Evolutionary conservation across 257 asterid species (phyloP).

Genomic region (Dorcoceras hygrometricum): DNA sequence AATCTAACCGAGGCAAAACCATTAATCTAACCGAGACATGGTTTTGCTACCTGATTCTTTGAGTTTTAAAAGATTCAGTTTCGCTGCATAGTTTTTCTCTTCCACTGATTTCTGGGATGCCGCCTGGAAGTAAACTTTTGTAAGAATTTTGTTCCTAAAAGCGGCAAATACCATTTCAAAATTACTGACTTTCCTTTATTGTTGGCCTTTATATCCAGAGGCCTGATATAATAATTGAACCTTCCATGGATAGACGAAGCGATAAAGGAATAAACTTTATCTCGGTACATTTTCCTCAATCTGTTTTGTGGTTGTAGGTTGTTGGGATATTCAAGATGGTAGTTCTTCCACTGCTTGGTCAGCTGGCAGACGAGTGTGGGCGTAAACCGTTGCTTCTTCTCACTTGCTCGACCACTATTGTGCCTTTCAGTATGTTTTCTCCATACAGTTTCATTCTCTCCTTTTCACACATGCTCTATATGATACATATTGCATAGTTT

Average conservation of each 20-base stretch:
- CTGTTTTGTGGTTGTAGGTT: conserved; percentile 45
- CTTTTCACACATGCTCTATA: not conserved
- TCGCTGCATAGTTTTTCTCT: too few relatives aligned
- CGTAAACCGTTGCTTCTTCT: conserved; percentile 86
- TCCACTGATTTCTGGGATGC: not conserved
- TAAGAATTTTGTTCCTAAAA: not conserved
- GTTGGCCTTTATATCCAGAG: not conserved
- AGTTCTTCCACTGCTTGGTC: conserved; percentile 82
- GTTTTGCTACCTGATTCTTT: too few relatives aligned
- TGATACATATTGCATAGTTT: not conserved
- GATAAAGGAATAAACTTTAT: not conserved
- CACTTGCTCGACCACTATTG: conserved; percentile 69
- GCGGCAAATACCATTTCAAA: not conserved
- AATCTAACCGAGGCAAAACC: too few relatives aligned
- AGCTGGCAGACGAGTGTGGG: conserved; percentile 89
- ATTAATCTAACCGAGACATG: too few relatives aligned
- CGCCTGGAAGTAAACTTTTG: not conserved
- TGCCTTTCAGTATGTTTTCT: conserved; percentile 69
- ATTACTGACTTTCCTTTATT: not conserved
- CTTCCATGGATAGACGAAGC: not conserved
- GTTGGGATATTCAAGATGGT: conserved; percentile 90
- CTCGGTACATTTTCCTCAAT: not conserved
- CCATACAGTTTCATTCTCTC: conserved; percentile 7
- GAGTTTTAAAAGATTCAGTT: too few relatives aligned
- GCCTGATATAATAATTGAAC: not conserved